These are phyloP conservation scores for Isabelozyma pseudorhagii DNA, from an alignment of 805 yeast genomes.

Conservation along the genomic window DNA sequence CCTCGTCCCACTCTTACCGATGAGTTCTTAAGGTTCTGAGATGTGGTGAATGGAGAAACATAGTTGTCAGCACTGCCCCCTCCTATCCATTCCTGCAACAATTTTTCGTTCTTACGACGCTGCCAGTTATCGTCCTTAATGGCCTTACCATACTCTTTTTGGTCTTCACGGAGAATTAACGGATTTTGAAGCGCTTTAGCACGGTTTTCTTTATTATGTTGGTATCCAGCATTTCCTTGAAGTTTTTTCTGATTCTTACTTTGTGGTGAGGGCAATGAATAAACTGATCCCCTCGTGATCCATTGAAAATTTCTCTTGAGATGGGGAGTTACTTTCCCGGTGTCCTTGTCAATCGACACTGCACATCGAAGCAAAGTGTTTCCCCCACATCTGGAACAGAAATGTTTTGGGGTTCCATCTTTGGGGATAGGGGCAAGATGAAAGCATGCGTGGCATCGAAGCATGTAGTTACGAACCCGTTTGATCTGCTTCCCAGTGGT, in stretches of 20 bases:
- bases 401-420: constrained; percentile 73
- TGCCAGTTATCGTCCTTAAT: constrained; percentile 86
- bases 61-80: constrained; percentile 89
- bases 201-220: constrained; percentile 63
- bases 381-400: constrained; percentile 96
- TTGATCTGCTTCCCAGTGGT: constrained; percentile 81
- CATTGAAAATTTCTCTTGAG: constrained; percentile 90
- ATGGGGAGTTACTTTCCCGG: constrained; percentile 86
- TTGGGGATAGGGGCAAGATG: constrained; percentile 73
- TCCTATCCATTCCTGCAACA: constrained; percentile 85
- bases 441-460: constrained; percentile 97
- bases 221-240: constrained; percentile 77
- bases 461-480: constrained; percentile 86
- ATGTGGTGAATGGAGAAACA: constrained; percentile 72
- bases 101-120: constrained; percentile 79
- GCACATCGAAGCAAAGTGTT: constrained; percentile 86
- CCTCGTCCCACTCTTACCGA: constrained; percentile 86
- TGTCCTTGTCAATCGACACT: constrained; percentile 71
- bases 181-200: constrained; percentile 48
- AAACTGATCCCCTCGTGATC: constrained; percentile 84
- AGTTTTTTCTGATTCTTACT: constrained; percentile 70
- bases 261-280: constrained; percentile 82
- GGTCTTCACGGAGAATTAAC: constrained; percentile 79
- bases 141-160: constrained; percentile 87
- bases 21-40: constrained; percentile 43